These are phyloP conservation scores for Avena insularis DNA, from an alignment of 176 grass and related monocot species.

Conservation along the genomic window DNA sequence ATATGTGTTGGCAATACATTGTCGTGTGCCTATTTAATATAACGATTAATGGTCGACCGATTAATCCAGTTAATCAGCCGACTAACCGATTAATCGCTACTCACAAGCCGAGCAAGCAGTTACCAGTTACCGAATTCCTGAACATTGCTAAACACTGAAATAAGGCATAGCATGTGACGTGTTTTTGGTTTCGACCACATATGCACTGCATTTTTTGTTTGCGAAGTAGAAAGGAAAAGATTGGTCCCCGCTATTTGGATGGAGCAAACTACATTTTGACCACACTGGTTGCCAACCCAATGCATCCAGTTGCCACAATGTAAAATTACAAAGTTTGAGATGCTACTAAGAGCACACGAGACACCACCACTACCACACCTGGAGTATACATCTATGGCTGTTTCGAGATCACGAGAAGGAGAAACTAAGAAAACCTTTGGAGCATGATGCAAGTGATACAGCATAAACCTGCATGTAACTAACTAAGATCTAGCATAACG, in stretches of 20 bases:
- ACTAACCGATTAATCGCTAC: too few species aligned
- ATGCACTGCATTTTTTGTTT: background rate
- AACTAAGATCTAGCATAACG: background rate
- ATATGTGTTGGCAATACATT: too few species aligned
- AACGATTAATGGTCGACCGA: too few species aligned
- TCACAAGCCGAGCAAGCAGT: too few species aligned
- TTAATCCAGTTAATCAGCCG: too few species aligned
- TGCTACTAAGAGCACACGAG: background rate
- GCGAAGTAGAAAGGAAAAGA: background rate
- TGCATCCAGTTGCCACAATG: background rate
- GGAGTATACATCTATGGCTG: background rate
- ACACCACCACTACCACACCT: background rate
- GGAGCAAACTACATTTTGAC: background rate
- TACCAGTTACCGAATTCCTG: too few species aligned
- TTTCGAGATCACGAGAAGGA: background rate
- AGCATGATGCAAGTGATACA: background rate
- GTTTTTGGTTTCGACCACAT: too few species aligned
- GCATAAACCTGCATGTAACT: background rate
- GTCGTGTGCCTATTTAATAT: too few species aligned
- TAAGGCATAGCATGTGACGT: too few species aligned
- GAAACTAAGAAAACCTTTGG: background rate
- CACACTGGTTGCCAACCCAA: background rate
- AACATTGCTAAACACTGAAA: too few species aligned
- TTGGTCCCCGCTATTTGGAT: background rate
- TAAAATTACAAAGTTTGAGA: background rate